Evolutionary conservation across 2,329 filamentous ascomycete genomes (phyloP), one percentile per base, ranked within the genome.

Genomic region (Macrophomina phaseolina): DNA sequence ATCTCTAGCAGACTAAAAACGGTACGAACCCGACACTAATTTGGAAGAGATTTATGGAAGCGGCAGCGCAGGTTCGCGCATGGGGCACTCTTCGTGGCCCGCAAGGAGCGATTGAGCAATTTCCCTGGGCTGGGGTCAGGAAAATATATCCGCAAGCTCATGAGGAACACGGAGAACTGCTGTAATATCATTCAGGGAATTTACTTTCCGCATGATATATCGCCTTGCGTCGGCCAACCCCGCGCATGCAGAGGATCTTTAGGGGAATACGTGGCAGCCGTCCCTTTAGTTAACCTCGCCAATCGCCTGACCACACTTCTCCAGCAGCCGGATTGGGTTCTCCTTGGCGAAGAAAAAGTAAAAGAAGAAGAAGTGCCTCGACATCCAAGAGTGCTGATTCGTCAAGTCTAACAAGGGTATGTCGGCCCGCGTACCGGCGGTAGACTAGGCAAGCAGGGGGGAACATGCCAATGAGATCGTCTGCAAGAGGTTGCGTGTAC

Each of bases 251-350:
- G n/a, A 28, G 16, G 63, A 45, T 14, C 48, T 18, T 4, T 32
- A 61, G 4, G 45, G 53, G 9, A 40, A 23, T 9, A 0, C 66
- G 8, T 62, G 60, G 12, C 61, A 61, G 7, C 58, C 65, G n/a
- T 68, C 66, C 18, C 66, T 62, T 6, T 23, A 23, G 62, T 52
- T 7, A 36, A 8, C 34, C 36, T 68, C 30, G 42, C 51, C 28
- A 68, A 65, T 34, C 23, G 65, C 30, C 18, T 68, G 40, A 52
- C 66, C 3, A 61, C 30, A n/a, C 66, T 68, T 38, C 56, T 32
- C 12, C 9, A 6, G 16, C 45, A 65, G 3, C 66, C 66, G 7
- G 9, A 18, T 9, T 52, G 32, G 23, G 4, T 65, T 1, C 42
- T 23, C 23, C 23, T 23, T 23, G 23, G 23, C 40, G 8, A 62